Base-by-base conservation (phyloP, 2,329 filamentous ascomycete genomes). In the Fusarium siculi region DNA sequence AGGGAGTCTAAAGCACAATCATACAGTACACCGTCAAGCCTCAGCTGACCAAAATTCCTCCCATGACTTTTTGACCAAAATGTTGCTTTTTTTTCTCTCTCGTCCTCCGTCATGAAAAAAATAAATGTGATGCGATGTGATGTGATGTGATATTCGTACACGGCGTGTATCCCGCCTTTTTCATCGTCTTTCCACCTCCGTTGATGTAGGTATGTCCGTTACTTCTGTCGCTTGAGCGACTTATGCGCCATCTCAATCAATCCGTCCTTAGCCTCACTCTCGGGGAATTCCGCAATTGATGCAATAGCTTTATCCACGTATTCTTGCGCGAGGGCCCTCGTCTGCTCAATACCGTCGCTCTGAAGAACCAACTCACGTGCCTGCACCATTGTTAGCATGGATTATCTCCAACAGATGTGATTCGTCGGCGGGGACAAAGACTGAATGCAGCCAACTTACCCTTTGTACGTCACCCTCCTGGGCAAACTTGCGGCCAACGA, bases 201-300 rank as follows among this genome's bases (percentile, higher is more conserved):
- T 5, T 30, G 12, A 3, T 30, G 44, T 25, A 43, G 36, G 28
- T 23, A 25, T 32, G n/a, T 18, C 30, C n/a, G 64, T 78, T 87
- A 98, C 83, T 97, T 98, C 81, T 94, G 89, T 79, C 96, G 89
- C 83, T 94, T 92, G 85, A 97, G 90, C 21, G 95, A 95, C 86
- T 97, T 98, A 77, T 92, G 89, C 75, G 95, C 97, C 94, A 98
- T 98, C 79, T 98, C 94, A 50, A 97, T 86, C 44, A 99, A 86
- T 1, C 96, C 96, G 36, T 93, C 89, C 85, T 97, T 98, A 66
- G 96, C 96, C 74, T 98, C 96, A 81, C 95, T 96, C n/a, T 95
- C 92, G 11, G 96, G 96, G 82, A 99, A 97, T 50, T 86, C 84
- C 72, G 89, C 87, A 78, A 99, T 93, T n/a, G 95, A 93, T 9